Percentiles rank a stretch among this genome's conserved stretches.
phyloP scores from a whole-genome alignment of 1,284 basidiomycete genomes.

The Pseudomicrostroma phylloplanum region DNA sequence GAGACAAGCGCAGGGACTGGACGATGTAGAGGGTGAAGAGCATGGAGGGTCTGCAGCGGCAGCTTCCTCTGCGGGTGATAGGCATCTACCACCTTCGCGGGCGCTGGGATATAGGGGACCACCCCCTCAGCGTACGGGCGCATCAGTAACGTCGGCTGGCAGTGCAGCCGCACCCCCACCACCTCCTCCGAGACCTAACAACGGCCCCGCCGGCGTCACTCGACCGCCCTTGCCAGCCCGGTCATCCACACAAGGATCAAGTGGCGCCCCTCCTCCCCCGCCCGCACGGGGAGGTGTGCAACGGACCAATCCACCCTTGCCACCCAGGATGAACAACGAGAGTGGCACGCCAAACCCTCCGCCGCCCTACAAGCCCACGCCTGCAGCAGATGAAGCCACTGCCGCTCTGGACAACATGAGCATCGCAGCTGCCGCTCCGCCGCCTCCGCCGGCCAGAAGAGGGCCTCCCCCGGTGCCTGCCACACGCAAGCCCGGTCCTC shows the following conservation, averaged over 20 bases:
- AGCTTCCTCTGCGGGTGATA: neutral
- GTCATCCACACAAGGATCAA: neutral
- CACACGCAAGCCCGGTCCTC: slow-evolving; percentile 8
- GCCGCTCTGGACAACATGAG: too few relatives aligned
- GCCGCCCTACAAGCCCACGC: slow-evolving; percentile 20
- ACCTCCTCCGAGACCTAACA: neutral
- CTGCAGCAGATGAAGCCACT: slow-evolving; percentile 3
- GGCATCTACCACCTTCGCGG: neutral
- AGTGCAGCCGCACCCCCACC: neutral
- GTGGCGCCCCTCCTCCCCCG: neutral
- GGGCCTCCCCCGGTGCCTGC: slow-evolving; percentile 8
- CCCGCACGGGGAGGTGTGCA: neutral
- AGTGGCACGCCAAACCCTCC: slow-evolving; percentile 28
- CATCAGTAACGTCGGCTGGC: neutral
- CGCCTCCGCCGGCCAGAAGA: slow-evolving; percentile 15
- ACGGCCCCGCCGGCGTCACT: neutral
- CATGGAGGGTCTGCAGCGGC: neutral
- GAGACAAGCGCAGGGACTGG: neutral
- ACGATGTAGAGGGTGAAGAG: neutral
- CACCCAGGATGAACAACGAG: slow-evolving; percentile 37
- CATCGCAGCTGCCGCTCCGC: neutral
- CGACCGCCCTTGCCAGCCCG: neutral
- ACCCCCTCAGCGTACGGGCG: neutral
- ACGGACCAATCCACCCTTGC: slow-evolving; percentile 17
- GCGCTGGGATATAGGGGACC: too few relatives aligned